Percentiles rank a stretch among this genome's conserved stretches.
phyloP scores from a whole-genome alignment of 2,329 filamentous ascomycete species.

The Setomelanomma holmii region DNA sequence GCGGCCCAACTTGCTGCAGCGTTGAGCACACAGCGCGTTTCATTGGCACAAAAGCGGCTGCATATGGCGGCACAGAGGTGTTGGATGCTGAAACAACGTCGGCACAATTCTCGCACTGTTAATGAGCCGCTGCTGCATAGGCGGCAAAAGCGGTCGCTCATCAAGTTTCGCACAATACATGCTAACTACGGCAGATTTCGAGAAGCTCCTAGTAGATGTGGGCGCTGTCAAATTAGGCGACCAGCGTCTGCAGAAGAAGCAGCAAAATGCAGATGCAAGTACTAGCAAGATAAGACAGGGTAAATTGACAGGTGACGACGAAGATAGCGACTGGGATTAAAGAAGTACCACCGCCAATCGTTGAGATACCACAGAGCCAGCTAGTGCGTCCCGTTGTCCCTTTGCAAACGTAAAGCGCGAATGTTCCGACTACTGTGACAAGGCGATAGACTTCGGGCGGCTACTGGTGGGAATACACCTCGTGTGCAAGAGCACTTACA shows the following conservation, averaged over 20 bases:
- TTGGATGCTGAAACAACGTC: too few species aligned
- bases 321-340: constrained; percentile 69
- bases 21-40: too few species aligned
- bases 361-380: background rate
- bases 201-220: constrained; percentile 80
- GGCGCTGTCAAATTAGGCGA: constrained; percentile 82
- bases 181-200: constrained; percentile 63
- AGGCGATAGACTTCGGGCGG: background rate
- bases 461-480: background rate
- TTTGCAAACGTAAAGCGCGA: background rate
- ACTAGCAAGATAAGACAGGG: constrained; percentile 58
- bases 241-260: constrained; percentile 70
- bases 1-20: too few species aligned
- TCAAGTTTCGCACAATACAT: background rate
- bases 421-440: background rate
- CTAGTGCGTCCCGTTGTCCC: background rate
- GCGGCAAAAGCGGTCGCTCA: background rate
- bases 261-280: constrained; percentile 62
- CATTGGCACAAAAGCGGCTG: too few species aligned
- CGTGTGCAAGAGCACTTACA: too few species aligned
- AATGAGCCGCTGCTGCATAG: too few species aligned
- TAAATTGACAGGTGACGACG: constrained; percentile 51
- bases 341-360: constrained; percentile 17
- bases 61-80: too few species aligned
- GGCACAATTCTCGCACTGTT: too few species aligned